These are phyloP conservation scores for Fraxinus sp. DNA, from an alignment of 305 asterid genomes.

Conservation along the genomic window DNA sequence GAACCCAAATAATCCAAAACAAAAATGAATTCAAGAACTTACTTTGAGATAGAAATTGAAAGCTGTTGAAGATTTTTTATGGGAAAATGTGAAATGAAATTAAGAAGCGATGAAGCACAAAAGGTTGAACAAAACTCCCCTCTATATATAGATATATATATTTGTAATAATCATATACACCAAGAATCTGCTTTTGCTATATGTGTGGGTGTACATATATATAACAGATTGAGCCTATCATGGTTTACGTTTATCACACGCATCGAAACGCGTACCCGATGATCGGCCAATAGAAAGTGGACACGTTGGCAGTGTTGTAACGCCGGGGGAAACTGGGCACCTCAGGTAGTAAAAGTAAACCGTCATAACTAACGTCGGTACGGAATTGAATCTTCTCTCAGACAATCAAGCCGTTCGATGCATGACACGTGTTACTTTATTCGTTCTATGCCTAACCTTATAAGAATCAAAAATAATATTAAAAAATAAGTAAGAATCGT, in stretches of 20 bases:
- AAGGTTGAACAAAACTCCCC: not conserved
- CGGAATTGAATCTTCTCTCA: not conserved
- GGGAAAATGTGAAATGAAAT: not conserved
- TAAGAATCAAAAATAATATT: not conserved
- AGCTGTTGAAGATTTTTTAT: not conserved
- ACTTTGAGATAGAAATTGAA: not conserved
- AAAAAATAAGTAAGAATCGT: not conserved
- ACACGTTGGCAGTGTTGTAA: not conserved
- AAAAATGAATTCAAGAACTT: not conserved
- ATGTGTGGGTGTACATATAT: not conserved
- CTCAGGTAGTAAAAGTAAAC: not conserved
- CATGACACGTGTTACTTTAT: not conserved
- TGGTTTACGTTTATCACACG: not conserved
- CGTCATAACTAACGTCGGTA: conserved; percentile 2
- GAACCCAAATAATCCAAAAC: not conserved
- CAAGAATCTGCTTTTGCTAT: conserved; percentile 14
- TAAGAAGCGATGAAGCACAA: not conserved
- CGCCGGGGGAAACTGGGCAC: not conserved
- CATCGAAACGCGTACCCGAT: not conserved
- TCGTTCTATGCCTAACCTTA: not conserved
- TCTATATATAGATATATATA: not conserved
- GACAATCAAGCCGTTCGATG: not conserved
- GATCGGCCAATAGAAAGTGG: not conserved
- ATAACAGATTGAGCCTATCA: not conserved
- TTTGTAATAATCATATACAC: conserved; percentile 4